Evolutionary conservation across 306 rosid genomes (phyloP), one percentile per base, ranked within the genome.

Genomic region (Lathyrus aphaca): DNA sequence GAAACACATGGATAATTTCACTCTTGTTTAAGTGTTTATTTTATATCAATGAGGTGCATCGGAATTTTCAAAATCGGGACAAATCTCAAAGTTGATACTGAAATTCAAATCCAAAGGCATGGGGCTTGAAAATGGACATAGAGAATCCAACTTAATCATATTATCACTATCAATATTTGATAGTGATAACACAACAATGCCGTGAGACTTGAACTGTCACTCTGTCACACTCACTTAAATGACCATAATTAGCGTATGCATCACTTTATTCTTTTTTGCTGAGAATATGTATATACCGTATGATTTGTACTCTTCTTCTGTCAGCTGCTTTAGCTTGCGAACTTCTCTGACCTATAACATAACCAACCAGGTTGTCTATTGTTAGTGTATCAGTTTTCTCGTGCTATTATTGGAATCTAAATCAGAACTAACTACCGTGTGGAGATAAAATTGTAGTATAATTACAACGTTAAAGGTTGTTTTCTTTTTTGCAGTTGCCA

Each of bases 241-340:
- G 14, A 19, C 15, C 58, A 51, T 51, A 30, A 51, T 51, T 51
- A 3, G 7, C 30, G 3, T 51, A 49, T 51, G 30, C 30, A 51
- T 50, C 57, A 50, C n/a, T 51, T 51, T 51, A 10, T 51, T 51
- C 58, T 10, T 19, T 51, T 10, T 51, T 51, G 30, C 58, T 19
- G 30, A 19, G 32, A 51, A 51, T 51, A 10, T 48, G 21, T 5
- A 3, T 40, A 40, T 40, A 40, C 2, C 3, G 2, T 16, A 48
- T 48, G 30, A 51, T 51, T 19, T 51, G n/a, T 19, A 19, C 23
- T 51, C n/a, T 18, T 51, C 58, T 19, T 10, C 30, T 15, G 14
- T 15, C 19, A 15, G 10, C 11, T 46, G 29, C 29, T 51, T 51
- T 19, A 18, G 58, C 58, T 18, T 18, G 56, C 10, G 29, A 49